phyloP scores from a whole-genome alignment of 2,329 filamentous ascomycete species.

The Pseudocercospora cruenta region DNA sequence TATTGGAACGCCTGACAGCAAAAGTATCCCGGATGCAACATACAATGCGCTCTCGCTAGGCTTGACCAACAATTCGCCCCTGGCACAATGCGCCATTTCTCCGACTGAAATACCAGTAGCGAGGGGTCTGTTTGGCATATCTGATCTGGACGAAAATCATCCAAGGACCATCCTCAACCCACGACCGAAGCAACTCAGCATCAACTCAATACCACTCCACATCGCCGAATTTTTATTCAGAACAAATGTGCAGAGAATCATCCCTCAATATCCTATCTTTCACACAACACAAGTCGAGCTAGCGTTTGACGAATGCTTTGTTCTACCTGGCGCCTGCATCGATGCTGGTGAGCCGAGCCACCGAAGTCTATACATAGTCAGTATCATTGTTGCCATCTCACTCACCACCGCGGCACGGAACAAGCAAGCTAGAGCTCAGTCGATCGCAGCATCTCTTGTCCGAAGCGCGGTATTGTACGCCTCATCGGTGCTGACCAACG shows the following conservation, averaged over 20 bases:
- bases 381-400: conserved; percentile 6
- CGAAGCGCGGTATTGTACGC: background rate
- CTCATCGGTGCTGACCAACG: conserved; percentile 2
- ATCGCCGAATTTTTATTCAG: conserved; percentile 6
- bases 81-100: conserved; percentile 3
- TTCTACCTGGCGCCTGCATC: background rate
- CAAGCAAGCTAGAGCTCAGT: conserved; percentile 2
- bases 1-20: background rate
- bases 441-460: background rate
- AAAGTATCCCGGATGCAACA: background rate
- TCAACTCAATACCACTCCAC: background rate
- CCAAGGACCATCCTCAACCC: conserved; percentile 1
- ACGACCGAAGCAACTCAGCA: background rate
- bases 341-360: background rate
- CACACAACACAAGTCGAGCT: conserved; percentile 5
- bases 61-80: background rate
- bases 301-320: background rate
- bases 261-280: conserved; percentile 12
- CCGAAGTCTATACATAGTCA: conserved; percentile 7
- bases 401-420: conserved; percentile 7
- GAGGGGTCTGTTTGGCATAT: background rate
- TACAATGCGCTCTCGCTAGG: background rate
- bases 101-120: conserved; percentile 5
- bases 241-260: conserved; percentile 5
- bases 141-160: conserved; percentile 4